Conservation (phyloP, 1,139 yeast species). For the Suhomyces bribrorum region DNA sequence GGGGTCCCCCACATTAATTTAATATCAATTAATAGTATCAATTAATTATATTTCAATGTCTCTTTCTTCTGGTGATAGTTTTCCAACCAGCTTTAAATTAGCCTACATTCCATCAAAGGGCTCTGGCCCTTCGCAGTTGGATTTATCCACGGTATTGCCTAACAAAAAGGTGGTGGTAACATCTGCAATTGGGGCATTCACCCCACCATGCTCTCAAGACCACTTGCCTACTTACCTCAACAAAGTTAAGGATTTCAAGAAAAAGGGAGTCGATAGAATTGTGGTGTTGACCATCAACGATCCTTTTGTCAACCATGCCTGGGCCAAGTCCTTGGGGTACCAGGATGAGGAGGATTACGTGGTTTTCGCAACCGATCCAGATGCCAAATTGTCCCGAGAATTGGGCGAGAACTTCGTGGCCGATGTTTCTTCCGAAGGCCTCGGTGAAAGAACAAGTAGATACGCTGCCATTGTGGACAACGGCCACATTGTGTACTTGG, state of each 20-base stretch:
- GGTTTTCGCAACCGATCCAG: conserved; percentile 75
- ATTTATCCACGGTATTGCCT: conserved; percentile 50
- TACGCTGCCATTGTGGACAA: conserved; percentile 22
- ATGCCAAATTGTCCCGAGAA: conserved; percentile 59
- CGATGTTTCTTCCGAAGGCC: conserved; percentile 48
- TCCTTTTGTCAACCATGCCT: conserved; percentile 44
- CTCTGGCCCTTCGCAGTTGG: conserved; percentile 53
- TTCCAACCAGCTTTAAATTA: conserved; percentile 18
- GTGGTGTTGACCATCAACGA: conserved; percentile 78
- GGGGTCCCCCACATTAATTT: background rate
- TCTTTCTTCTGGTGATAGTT: conserved; percentile 4
- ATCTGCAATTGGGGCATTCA: conserved; percentile 43
- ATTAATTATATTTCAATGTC: background rate
- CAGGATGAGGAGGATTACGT: conserved; percentile 38
- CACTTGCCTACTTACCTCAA: conserved; percentile 78
- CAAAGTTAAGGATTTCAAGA: conserved; percentile 52
- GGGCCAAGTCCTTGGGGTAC: conserved; percentile 18
- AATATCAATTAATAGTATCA: background rate
- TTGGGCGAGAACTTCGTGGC: conserved; percentile 56
- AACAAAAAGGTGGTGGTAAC: conserved; percentile 27
- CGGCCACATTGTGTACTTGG: conserved; percentile 29
- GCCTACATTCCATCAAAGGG: conserved; percentile 29
- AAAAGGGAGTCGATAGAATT: conserved; percentile 71
- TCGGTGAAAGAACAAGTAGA: conserved; percentile 19
- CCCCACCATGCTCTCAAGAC: conserved; percentile 81